Base-by-base conservation (phyloP, 176 grass and related monocot genomes). In the Pharus latifolius region DNA sequence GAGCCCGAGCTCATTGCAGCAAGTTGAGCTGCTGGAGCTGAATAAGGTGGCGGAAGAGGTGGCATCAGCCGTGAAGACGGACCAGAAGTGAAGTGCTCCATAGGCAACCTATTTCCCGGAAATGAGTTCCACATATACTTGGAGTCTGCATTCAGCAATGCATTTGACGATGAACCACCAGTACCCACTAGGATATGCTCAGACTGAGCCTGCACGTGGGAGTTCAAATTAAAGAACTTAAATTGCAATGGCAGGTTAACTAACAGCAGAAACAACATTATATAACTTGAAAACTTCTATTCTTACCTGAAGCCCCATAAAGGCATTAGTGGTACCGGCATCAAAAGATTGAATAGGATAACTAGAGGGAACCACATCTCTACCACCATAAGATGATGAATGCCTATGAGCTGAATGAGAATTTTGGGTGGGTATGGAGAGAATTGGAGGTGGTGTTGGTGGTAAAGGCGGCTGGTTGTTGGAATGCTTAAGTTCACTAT, bases 381-480 rank as follows among this genome's bases (percentile, higher is more conserved):
- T 87, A 40, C 78, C 37, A 38, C 61, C 53, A 42, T 80, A 93
- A 53, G 74, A 80, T 33, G 77, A 72, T 37, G 73, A 49, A 60
- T 83, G 79, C 20, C 65, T 89, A 44, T 82, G 78, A 47, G 65
- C 29, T 79, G 78, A 81, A 52, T 96, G 88, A 63, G 76, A 38
- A 77, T 63, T 78, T 84, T 84, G 88, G 47, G 51, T 35, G 34
- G 72, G 53, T 61, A 83, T 44, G 17, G 78, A 83, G 78, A 63
- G 49, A 76, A 24, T 45, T 71, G 94, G 84, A 54, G 87, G 89
- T n/a, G 94, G 94, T 61, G 78, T 93, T 11, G 81, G 81, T 64
- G 94, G 94, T 63, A 98, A 63, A 78, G 94, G 94, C 53, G 84
- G 94, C 50, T 98, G 87, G 73, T 67, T 90, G 47, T 67, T 88